phyloP scores from a whole-genome alignment of 2,329 filamentous ascomycete species.

The Beauveria caledonica region DNA sequence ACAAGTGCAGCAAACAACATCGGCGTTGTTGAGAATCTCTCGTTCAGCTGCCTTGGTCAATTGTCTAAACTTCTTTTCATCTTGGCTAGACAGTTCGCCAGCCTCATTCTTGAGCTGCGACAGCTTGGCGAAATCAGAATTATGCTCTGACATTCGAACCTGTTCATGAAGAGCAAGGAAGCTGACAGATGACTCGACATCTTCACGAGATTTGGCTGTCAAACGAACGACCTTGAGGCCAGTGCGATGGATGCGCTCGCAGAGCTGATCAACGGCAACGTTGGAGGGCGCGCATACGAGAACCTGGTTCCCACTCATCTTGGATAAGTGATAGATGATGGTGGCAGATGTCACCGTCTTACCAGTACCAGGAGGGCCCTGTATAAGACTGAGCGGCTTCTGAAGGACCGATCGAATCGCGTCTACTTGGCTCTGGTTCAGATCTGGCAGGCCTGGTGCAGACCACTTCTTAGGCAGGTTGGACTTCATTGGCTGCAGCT shows the following conservation, averaged over 20 bases:
- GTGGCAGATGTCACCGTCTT: slow-evolving; percentile 98
- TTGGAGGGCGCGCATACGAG: slow-evolving; percentile 96
- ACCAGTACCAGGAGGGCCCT: slow-evolving; percentile 92
- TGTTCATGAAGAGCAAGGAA: slow-evolving; percentile 95
- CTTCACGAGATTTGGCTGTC: slow-evolving; percentile 97
- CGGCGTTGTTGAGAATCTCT: slow-evolving; percentile 88
- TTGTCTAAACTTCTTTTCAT: slow-evolving; percentile 98
- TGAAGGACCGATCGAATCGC: slow-evolving; percentile 93
- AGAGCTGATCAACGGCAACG: slow-evolving; percentile 95
- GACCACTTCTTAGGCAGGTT: slow-evolving; percentile 95
- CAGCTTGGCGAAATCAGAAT: slow-evolving; percentile 85
- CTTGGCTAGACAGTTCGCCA: slow-evolving; percentile 85
- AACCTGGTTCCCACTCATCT: slow-evolving; percentile 90
- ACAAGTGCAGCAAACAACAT: slow-evolving; percentile 98
- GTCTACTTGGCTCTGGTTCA: slow-evolving; percentile 92
- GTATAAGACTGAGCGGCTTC: slow-evolving; percentile 89
- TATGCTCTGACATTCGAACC: slow-evolving; percentile 94
- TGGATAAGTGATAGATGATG: slow-evolving; percentile 95
- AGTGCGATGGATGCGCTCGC: slow-evolving; percentile 90
- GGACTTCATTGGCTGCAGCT: slow-evolving; percentile 89
- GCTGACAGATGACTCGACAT: slow-evolving; percentile 96
- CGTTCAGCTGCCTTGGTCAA: slow-evolving; percentile 88
- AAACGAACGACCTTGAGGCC: slow-evolving; percentile 94
- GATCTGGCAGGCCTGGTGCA: slow-evolving; percentile 84
- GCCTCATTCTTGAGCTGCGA: slow-evolving; percentile 87